phyloP scores from a whole-genome alignment of 2,329 filamentous ascomycete genomes.

The Colletotrichum tropicale region DNA sequence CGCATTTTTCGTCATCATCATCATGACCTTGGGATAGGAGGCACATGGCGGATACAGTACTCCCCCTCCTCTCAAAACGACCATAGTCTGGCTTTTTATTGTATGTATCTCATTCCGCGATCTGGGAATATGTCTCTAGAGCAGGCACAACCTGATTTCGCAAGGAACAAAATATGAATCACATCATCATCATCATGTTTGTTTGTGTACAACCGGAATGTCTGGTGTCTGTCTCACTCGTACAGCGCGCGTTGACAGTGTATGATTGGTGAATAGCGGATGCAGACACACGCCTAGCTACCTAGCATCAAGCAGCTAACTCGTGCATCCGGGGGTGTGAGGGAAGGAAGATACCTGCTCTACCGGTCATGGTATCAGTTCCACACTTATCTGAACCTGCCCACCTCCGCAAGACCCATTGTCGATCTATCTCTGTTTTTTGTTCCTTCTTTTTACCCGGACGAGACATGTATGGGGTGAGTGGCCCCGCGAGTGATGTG shows the following conservation, averaged over 20 bases:
- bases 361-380: neutral
- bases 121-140: neutral
- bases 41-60: conserved; percentile 20
- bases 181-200: neutral
- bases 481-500: neutral
- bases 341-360: neutral
- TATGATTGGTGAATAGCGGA: neutral
- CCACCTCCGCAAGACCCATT: neutral
- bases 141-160: neutral
- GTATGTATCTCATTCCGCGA: neutral
- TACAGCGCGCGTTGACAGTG: neutral
- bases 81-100: neutral
- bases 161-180: neutral
- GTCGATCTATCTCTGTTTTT: neutral
- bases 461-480: neutral
- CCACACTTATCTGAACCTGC: neutral
- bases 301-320: neutral
- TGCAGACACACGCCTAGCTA: neutral
- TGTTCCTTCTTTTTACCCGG: neutral
- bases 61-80: conserved; percentile 11
- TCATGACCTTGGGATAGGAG: neutral
- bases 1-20: neutral
- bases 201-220: neutral
- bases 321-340: neutral
- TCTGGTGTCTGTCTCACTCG: neutral